Evolutionary conservation across 148 eudicot genomes (phyloP), one percentile per base, ranked within the genome.

Genomic region (Nepenthes mirabilis): DNA sequence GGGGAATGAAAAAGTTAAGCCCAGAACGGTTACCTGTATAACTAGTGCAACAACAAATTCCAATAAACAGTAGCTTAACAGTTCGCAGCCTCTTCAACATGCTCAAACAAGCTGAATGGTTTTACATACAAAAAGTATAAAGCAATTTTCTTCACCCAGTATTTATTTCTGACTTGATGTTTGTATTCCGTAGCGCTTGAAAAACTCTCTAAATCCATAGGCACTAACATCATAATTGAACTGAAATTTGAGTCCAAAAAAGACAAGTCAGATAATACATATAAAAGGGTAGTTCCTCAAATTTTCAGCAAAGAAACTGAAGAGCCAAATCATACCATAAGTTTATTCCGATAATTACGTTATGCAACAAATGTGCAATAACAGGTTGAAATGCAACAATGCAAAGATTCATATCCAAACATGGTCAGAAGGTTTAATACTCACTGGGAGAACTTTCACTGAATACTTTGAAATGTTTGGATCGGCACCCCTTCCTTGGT

Each of bases 371-470:
- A 5, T 5, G 6, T 45, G 48, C 48, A 45, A 45, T 45, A 0
- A 5, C 11, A 11, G 8, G 11, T 11, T 45, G 11, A 5, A 11
- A 11, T 5, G 6, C 48, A 45, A 11, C 6, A 5, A 45, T 45
- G 48, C 8, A 45, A 45, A 45, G 11, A 45, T 11, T 45, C 11
- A 6, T 5, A 45, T 11, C 11, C 12, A 11, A 37, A 59, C 34
- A 48, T 11, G 37, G 47, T 12, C 23, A 8, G 66, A 55, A 37
- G 48, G 58, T 59, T 36, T 52, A 32, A 73, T 51, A 36, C 98
- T 79, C 74, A 93, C 98, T 56, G 96, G 98, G 62, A 93, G 74
- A 63, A 93, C 91, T 80, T 88, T 86, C 66, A 89, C 96, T 2
- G 95, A 77, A 60, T 93, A 93, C 70, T 88, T 93, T 52, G 96